Evolutionary conservation across 331 rosid genomes (phyloP), one percentile per base, ranked within the genome.

Genomic region (Erythrophleum ivorense): DNA sequence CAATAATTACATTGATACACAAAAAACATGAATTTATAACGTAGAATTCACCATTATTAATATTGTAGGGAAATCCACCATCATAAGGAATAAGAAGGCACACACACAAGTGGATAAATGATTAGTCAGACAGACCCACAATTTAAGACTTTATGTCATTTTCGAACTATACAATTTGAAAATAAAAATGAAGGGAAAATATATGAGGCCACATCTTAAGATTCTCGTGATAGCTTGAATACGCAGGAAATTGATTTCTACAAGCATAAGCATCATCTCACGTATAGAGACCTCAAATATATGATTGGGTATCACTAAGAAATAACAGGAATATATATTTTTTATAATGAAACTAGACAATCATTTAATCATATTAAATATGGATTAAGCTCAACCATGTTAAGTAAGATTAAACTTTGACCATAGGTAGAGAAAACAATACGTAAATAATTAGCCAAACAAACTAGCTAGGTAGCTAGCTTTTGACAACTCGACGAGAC

Each of bases 161-260:
- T 81, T 92, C 91, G 85, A 24, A 36, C 75, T 74, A 53, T 41
- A 78, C 24, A 24, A 78, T 52, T 73, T 80, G 70, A 41, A 85
- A 64, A 69, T 29, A 71, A 13, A 34, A 73, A 11, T 4, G 31
- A 3, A 31, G 52, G n/a, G 33, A 6, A 31, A 72, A 77, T 11
- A 18, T 43, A 67, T 4, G 55, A 78, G 75, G 77, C 80, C 77
- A 63, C 73, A 75, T 88, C 85, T 46, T 80, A 90, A 88, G 90
- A 91, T 88, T 89, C 91, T 85, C 77, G 58, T 85, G 92, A 89
- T 91, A 83, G 85, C 94, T 94, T 94, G 88, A 86, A 88, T 82
- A 80, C 58, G 83, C 86, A 83, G 97, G 97, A 94, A 87, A 91
- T 88, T 90, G 97, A 85, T 89, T 94, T 89, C 91, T 90, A 87